Conservation (phyloP, 2,329 filamentous ascomycete genomes). For the Escovopsis sp. region DNA sequence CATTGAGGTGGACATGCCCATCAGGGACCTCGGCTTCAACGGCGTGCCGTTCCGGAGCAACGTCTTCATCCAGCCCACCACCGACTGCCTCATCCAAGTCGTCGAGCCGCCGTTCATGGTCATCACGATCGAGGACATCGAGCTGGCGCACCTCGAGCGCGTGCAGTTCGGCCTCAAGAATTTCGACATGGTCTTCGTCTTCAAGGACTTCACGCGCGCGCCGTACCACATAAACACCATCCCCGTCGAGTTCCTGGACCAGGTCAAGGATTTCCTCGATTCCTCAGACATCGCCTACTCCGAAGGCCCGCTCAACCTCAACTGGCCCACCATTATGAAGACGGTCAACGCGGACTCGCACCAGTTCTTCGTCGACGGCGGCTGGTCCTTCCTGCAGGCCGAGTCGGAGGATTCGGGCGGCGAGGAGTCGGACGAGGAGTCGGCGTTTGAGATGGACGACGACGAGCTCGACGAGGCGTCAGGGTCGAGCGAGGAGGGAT, state of each 20-base stretch:
- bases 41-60: conserved; percentile 93
- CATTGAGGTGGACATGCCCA: conserved; percentile 89
- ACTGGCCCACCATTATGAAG: conserved; percentile 99
- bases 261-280: conserved; percentile 96
- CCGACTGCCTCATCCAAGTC: conserved; percentile 90
- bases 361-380: conserved; percentile 86
- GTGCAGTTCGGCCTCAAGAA: conserved; percentile 96
- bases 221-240: conserved; percentile 97
- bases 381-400: conserved; percentile 81
- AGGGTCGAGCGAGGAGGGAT: conserved; percentile 66
- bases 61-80: conserved; percentile 89
- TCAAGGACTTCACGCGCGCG: conserved; percentile 87
- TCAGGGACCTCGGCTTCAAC: conserved; percentile 90
- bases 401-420: conserved; percentile 76
- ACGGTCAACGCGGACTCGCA: conserved; percentile 90
- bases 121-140: conserved; percentile 86
- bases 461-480: conserved; percentile 72
- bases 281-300: conserved; percentile 87
- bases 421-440: conserved; percentile 73
- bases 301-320: conserved; percentile 91
- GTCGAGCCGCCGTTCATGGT: conserved; percentile 96
- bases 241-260: conserved; percentile 83
- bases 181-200: conserved; percentile 95
- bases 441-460: conserved; percentile 80
- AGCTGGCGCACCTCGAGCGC: conserved; percentile 89